Evolutionary conservation across 192 early-diverging fungal species (phyloP).

Genomic region (Coemansia umbellata): DNA sequence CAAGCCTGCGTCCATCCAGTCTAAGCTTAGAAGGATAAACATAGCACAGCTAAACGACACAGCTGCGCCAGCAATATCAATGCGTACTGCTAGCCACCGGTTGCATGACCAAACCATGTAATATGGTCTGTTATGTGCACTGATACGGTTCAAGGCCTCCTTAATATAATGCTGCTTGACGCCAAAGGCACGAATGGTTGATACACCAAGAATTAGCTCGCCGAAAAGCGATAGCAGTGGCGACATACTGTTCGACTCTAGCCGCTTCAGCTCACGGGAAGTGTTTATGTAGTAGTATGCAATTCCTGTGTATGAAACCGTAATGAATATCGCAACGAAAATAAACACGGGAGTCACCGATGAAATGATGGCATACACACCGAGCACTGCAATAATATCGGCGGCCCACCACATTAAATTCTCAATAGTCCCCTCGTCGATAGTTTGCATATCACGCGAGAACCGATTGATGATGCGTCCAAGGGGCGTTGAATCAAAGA

Average conservation of each 20-base stretch:
- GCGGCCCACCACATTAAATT: slow-evolving; percentile 51
- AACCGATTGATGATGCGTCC: slow-evolving; percentile 85
- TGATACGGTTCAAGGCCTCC: slow-evolving; percentile 56
- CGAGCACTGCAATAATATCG: slow-evolving; percentile 51
- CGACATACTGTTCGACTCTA: slow-evolving; percentile 70
- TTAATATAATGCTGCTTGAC: slow-evolving; percentile 62
- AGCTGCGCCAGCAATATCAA: slow-evolving; percentile 71
- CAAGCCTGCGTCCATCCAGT: slow-evolving; percentile 72
- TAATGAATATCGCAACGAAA: slow-evolving; percentile 57
- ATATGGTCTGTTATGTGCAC: slow-evolving; percentile 79
- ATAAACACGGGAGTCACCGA: slow-evolving; percentile 69
- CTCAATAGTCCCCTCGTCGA: slow-evolving; percentile 64
- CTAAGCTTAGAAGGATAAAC: slow-evolving; percentile 52
- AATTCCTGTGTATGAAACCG: slow-evolving; percentile 57
- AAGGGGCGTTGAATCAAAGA: slow-evolving; percentile 84
- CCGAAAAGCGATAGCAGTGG: slow-evolving; percentile 78
- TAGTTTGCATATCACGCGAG: slow-evolving; percentile 75
- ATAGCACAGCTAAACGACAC: slow-evolving; percentile 68
- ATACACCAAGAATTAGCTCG: slow-evolving; percentile 71
- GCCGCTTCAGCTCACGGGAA: slow-evolving; percentile 84
- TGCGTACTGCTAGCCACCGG: slow-evolving; percentile 81
- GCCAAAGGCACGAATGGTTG: slow-evolving; percentile 80
- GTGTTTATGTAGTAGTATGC: slow-evolving; percentile 66
- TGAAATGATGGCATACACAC: slow-evolving; percentile 58
- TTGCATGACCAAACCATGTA: slow-evolving; percentile 81